Evolutionary conservation across 2,329 filamentous ascomycete species (phyloP), one percentile per base, ranked within the genome.

Genomic region (Stachybotrys echinatus): DNA sequence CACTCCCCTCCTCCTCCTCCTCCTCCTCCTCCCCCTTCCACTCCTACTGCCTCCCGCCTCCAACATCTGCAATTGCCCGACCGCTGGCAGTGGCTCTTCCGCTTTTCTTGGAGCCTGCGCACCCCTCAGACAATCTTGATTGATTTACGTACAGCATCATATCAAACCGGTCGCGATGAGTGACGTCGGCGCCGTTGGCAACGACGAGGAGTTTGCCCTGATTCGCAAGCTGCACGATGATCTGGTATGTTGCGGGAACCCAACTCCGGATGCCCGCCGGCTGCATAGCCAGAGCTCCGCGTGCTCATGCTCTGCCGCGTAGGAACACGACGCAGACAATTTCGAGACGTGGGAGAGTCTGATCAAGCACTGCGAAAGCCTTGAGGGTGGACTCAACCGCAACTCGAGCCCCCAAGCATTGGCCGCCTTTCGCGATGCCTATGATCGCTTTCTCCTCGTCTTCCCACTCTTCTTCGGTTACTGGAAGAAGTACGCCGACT

Each of bases 401-500:
- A 99, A 99, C 72, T 97, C 94, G 40, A 96, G 89, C 65, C 92
- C 94, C 1, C 89, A 95, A 64, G 89, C 94, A 23, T 91, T 99
- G 60, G 85, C 90, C 19, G 86, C 90, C 12, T 87, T 91, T 50
- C 87, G 94, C 69, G 84, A 89, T 67, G 83, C 89, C 54, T 97
- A 95, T 74, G 92, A 99, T 67, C 84, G 88, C 45, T 95, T 99
- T 65, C 85, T 99, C 20, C 83, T 89, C 53, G 96, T 96, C 65
- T 99, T 96, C 57, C 94, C 94, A 3, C 80, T 97, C 12, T 83
- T 97, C 38, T 99, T 97, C 63, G 94, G 92, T 48, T 99, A 97
- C 74, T 99, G 94, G 94, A 97, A 97, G 76, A 97, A 96, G 68
- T 99, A 97, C 78, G 94, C 94, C 63, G 92, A 97, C 63, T 79